Evolutionary conservation across 345 rosid species (phyloP), one percentile per base, ranked within the genome.

Genomic region (Populus alba): DNA sequence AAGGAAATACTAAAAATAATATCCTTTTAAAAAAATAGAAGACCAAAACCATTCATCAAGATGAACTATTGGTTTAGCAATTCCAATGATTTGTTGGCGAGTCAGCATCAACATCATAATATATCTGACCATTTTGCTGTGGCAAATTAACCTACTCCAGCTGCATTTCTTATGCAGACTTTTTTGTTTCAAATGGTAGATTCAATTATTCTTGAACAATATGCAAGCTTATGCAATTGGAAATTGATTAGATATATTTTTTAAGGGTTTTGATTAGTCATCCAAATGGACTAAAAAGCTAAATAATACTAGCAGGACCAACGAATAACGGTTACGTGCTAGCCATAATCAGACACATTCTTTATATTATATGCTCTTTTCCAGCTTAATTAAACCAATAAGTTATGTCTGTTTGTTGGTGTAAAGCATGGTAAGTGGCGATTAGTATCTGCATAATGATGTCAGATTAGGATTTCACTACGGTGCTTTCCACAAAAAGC

Each of bases 401-500:
- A 35, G 15, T 55, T 9, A 2, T 13, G 27, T 35, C 20, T 29
- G n/a, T 55, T 11, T 57, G 66, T 6, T 23, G 66, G 59, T 31
- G 38, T 20, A 59, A 61, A 65, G 71, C 76, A 51, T 72, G 72
- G 27, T 71, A 78, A 33, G 81, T 72, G 81, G 81, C 72, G 66
- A 78, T 49, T 25, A 66, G 81, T 39, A 53, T 51, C 13, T 43
- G 81, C 65, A 37, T 66, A 22, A 35, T 59, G 76, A 59, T 73
- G 53, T 16, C 41, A 8, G 75, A 7, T 35, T 7, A 20, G 35
- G 75, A 43, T 12, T 59, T 55, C 75, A 33, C 29, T 37, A 23
- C n/a, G 8, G 7, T 75, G 20, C 66, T 65, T 75, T 53, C 72
- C 65, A 15, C 47, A 51, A 3, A 51, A 65, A 29, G 5, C 31